phyloP scores from a whole-genome alignment of 768 basidiomycete genomes.

The Phlegmacium glaucopus region DNA sequence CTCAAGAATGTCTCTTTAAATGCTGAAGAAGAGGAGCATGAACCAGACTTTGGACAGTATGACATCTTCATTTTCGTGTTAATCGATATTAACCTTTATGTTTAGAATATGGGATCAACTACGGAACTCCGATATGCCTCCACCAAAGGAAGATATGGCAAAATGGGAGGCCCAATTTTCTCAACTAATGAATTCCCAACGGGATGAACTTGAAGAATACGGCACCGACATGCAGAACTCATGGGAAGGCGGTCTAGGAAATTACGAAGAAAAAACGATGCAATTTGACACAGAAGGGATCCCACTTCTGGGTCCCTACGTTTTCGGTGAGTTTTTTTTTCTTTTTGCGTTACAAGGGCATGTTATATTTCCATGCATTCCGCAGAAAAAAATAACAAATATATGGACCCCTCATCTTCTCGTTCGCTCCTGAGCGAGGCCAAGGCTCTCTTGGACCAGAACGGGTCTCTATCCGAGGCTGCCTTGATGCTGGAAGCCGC shows the following conservation, averaged over 20 bases:
- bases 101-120: conserved; percentile 61
- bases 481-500: conserved; percentile 88
- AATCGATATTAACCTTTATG: neutral
- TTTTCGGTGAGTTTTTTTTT: conserved; percentile 63
- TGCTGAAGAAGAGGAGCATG: conserved; percentile 19
- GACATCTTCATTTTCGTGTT: conserved; percentile 14
- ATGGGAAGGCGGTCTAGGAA: conserved; percentile 57
- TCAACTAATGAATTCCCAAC: conserved; percentile 66
- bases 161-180: conserved; percentile 86
- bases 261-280: conserved; percentile 34
- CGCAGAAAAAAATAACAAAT: conserved; percentile 71
- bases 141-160: conserved; percentile 59
- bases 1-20: conserved; percentile 35
- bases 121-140: conserved; percentile 54
- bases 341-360: neutral
- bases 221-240: conserved; percentile 57
- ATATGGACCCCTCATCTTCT: conserved; percentile 49
- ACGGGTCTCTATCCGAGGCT: conserved; percentile 86
- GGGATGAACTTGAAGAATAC: conserved; percentile 67
- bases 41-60: conserved; percentile 52
- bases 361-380: neutral
- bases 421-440: conserved; percentile 65
- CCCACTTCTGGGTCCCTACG: conserved; percentile 68
- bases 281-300: conserved; percentile 72
- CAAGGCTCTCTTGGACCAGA: conserved; percentile 70